These are phyloP conservation scores for Skeletonema potamos DNA, from an alignment of 108 stramenopile species.

Conservation along the genomic window DNA sequence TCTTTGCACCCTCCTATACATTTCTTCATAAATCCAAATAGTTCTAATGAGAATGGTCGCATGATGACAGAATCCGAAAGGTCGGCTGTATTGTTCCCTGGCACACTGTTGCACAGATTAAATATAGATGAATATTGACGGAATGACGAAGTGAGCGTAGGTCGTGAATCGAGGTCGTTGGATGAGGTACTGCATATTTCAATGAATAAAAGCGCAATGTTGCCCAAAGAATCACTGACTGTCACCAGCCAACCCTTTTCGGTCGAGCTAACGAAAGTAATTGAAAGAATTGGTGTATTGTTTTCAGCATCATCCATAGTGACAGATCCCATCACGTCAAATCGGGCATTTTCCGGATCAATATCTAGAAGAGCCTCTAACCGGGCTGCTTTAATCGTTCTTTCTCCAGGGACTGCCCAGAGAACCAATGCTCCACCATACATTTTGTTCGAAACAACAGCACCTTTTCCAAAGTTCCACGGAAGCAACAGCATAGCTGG, in stretches of 20 bases:
- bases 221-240: constrained; percentile 48
- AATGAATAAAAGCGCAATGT: constrained; percentile 46
- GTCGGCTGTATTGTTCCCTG: constrained; percentile 10
- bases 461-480: constrained; percentile 56
- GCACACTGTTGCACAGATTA: constrained; percentile 13
- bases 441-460: constrained; percentile 36
- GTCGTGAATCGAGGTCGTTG: neutral
- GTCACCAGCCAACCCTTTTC: constrained; percentile 47
- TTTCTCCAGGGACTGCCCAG: constrained; percentile 44
- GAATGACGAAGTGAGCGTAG: constrained; percentile 26
- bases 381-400: constrained; percentile 46
- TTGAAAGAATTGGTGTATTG: constrained; percentile 40
- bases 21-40: constrained; percentile 36
- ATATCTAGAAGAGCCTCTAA: constrained; percentile 52
- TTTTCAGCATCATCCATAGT: constrained; percentile 16
- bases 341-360: constrained; percentile 55
- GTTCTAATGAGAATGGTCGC: constrained; percentile 37
- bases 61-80: constrained; percentile 26
- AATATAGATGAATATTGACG: constrained; percentile 40
- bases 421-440: constrained; percentile 60
- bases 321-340: constrained; percentile 44
- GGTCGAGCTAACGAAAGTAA: constrained; percentile 38
- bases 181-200: constrained; percentile 11
- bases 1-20: constrained; percentile 16
- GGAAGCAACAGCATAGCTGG: constrained; percentile 52